These are phyloP conservation scores for Polygonum aviculare DNA, from an alignment of 148 eudicot species.

Conservation along the genomic window DNA sequence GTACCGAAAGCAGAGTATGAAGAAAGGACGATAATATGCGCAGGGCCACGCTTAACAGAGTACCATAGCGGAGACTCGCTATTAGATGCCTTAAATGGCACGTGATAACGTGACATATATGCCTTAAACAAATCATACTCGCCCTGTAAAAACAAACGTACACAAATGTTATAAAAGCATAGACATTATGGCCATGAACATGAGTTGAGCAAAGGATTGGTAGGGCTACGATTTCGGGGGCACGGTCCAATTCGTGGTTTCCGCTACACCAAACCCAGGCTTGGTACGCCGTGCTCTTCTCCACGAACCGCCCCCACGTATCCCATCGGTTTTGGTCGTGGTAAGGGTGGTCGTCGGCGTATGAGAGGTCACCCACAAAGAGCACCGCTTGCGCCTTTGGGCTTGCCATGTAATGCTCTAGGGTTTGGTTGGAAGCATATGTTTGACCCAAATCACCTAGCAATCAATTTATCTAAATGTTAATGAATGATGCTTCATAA, in stretches of 20 bases:
- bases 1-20: conserved; percentile 4
- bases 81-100: background rate
- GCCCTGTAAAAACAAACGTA: background rate
- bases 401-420: conserved; percentile 34
- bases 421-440: conserved; percentile 29
- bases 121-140: background rate
- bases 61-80: conserved; percentile 5
- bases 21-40: conserved; percentile 4
- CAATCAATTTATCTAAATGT: background rate
- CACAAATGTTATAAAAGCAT: too few species aligned
- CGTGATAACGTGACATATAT: conserved; percentile 3
- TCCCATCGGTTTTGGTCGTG: conserved; percentile 46
- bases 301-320: conserved; percentile 43
- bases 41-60: conserved; percentile 2
- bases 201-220: too few species aligned
- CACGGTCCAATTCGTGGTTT: conserved; percentile 47
- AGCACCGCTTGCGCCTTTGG: conserved; percentile 39
- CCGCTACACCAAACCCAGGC: conserved; percentile 52
- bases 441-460: conserved; percentile 44
- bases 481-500: background rate
- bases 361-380: conserved; percentile 45
- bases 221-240: conserved; percentile 35
- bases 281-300: conserved; percentile 46
- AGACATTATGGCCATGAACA: too few species aligned
- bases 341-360: conserved; percentile 35